Conservation (phyloP, 2,329 filamentous ascomycete species). For the Ophiostoma montium region DNA sequence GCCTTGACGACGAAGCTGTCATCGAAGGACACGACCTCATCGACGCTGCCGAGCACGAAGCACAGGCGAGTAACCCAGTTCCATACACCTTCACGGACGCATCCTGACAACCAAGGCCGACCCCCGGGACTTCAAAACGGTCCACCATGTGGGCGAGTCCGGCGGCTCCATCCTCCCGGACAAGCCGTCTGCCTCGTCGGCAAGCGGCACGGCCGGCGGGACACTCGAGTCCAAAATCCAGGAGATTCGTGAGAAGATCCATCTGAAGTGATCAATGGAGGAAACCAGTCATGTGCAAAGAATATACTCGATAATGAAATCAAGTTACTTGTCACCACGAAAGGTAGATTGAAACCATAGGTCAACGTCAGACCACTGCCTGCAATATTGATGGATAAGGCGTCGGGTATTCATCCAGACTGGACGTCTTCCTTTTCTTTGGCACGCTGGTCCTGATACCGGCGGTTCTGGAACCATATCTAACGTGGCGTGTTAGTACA, state of each 20-base stretch:
- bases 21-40: conserved; percentile 4
- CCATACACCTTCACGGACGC: not conserved
- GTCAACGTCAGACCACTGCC: no score
- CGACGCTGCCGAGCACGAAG: conserved; percentile 3
- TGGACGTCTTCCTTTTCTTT: not conserved
- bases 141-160: conserved; percentile 3
- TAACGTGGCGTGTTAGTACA: not conserved
- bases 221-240: not conserved
- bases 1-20: conserved; percentile 2
- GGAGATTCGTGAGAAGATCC: not conserved
- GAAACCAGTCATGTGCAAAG: not conserved
- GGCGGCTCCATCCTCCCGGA: not conserved
- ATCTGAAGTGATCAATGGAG: not conserved
- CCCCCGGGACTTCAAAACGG: conserved; percentile 2
- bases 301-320: no score
- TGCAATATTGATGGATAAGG: not conserved
- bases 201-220: not conserved
- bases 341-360: no score
- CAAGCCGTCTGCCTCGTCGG: not conserved
- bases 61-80: not conserved
- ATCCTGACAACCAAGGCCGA: not conserved
- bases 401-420: no score
- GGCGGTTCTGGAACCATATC: conserved; percentile 1
- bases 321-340: no score
- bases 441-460: not conserved